Conservation (phyloP, 208 protist genomes). For the Willaertia magna region DNA sequence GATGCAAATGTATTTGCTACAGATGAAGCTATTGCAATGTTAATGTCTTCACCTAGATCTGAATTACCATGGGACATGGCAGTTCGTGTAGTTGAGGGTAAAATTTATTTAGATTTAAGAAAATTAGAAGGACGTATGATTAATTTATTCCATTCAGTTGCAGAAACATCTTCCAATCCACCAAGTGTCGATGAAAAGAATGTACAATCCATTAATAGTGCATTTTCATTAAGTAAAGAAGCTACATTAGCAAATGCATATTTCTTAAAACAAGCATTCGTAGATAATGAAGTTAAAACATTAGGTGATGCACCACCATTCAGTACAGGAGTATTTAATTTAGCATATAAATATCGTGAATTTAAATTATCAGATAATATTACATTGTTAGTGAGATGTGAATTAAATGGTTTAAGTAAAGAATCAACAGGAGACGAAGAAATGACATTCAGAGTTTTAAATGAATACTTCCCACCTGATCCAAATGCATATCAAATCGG, state of each 20-base stretch:
- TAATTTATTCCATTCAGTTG: neutral
- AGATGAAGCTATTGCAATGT: neutral
- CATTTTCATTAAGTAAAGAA: neutral
- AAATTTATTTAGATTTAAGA: constrained; percentile 4
- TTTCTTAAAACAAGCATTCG: neutral
- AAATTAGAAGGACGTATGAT: neutral
- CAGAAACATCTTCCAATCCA: neutral
- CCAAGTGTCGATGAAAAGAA: neutral
- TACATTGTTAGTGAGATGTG: neutral
- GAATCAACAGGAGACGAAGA: neutral
- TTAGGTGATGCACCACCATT: neutral
- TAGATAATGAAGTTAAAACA: neutral
- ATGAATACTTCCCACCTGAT: neutral
- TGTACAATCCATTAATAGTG: neutral
- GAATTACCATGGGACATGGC: neutral
- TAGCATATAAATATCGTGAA: neutral
- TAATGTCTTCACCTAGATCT: neutral
- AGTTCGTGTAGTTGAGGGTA: neutral
- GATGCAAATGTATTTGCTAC: neutral
- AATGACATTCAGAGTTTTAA: neutral
- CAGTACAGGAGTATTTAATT: neutral
- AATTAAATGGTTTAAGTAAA: neutral
- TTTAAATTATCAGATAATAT: neutral
- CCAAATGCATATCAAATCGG: neutral
- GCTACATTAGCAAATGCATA: neutral